A percentile compares a stretch with the other conserved stretches of the same genome.
phyloP scores from a whole-genome alignment of 768 basidiomycete species.

The Suillus ampliporus region DNA sequence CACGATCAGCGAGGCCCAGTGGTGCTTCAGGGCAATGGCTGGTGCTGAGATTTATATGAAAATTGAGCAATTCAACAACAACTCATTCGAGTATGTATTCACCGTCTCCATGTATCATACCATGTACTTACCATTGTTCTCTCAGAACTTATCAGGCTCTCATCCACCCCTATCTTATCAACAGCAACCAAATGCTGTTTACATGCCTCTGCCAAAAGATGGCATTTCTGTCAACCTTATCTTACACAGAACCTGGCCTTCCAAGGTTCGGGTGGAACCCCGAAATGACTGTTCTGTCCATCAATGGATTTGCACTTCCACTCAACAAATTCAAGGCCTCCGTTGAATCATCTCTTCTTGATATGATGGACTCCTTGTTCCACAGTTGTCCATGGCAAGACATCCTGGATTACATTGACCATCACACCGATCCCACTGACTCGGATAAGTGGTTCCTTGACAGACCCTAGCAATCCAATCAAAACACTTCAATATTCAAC shows the following conservation, averaged over 20 bases:
- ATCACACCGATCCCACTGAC: not conserved
- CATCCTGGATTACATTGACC: not conserved
- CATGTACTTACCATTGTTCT: not conserved
- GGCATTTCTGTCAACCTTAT: not conserved
- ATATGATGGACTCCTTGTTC: not conserved
- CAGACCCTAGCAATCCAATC: not conserved
- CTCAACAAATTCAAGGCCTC: not conserved
- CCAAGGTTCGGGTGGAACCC: not conserved
- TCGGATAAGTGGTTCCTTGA: not conserved
- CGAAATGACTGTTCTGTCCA: not conserved
- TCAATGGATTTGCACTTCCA: not conserved
- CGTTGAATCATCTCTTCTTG: not conserved
- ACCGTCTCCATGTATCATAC: too few relatives aligned
- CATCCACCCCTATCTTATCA: not conserved
- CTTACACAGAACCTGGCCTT: not conserved
- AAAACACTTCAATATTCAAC: not conserved
- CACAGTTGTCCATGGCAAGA: not conserved
- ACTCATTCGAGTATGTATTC: not conserved
- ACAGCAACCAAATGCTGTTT: not conserved
- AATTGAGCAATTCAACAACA: not conserved
- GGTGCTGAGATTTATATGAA: not conserved
- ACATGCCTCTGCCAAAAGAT: not conserved
- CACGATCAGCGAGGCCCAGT: constrained; percentile 2
- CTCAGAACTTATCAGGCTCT: not conserved
- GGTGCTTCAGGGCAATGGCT: not conserved